Conservation (phyloP, 2,329 filamentous ascomycete species). For the Neofusicoccum parvum region DNA sequence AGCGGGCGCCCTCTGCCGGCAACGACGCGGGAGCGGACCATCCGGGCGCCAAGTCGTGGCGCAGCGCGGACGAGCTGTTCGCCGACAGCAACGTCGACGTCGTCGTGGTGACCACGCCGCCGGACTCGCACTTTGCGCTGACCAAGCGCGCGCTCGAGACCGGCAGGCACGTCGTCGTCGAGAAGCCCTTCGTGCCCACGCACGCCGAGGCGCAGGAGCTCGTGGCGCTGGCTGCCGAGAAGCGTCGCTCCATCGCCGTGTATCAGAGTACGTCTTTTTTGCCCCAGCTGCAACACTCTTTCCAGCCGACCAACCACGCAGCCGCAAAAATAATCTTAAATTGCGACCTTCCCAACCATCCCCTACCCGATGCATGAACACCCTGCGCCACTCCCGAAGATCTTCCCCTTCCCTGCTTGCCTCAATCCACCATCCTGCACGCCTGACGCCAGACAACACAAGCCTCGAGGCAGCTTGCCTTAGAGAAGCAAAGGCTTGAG, state of each 20-base stretch:
- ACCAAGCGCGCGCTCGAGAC: slow-evolving; percentile 65
- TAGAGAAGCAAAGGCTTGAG: slow-evolving; percentile 8
- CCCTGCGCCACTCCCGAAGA: neutral
- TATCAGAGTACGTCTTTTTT: slow-evolving; percentile 39
- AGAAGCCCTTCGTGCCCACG: slow-evolving; percentile 81
- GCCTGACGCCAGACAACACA: neutral
- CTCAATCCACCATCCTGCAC: neutral
- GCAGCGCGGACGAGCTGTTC: slow-evolving; percentile 63
- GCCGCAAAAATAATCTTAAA: no score
- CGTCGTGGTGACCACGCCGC: slow-evolving; percentile 71
- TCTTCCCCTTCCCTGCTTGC: neutral
- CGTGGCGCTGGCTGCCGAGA: slow-evolving; percentile 42
- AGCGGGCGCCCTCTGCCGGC: slow-evolving; percentile 65
- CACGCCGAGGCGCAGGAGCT: slow-evolving; percentile 68
- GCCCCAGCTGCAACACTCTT: no score
- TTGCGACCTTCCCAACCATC: neutral
- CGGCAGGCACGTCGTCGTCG: slow-evolving; percentile 77
- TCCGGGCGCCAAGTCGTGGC: slow-evolving; percentile 66
- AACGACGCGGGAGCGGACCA: slow-evolving; percentile 71
- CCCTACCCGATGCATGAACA: neutral
- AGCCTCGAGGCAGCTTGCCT: neutral
- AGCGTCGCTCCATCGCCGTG: slow-evolving; percentile 47
- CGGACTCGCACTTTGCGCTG: slow-evolving; percentile 69
- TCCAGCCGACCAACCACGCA: no score
- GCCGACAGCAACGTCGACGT: slow-evolving; percentile 68